Conservation (phyloP, 2,329 filamentous ascomycete genomes). For the Penicillium sp. region DNA sequence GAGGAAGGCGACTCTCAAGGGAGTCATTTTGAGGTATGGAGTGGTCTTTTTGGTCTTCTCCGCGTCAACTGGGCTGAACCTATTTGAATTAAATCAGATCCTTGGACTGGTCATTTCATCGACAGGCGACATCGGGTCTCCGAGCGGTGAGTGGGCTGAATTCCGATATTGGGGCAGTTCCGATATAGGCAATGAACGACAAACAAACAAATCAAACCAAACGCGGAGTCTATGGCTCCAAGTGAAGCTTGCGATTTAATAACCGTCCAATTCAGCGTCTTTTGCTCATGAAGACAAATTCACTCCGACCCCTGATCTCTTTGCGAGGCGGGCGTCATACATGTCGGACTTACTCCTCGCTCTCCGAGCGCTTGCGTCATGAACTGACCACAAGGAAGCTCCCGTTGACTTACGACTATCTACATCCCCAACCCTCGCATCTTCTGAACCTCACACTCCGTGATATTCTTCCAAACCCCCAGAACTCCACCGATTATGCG, state of each 20-base stretch:
- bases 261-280: not conserved
- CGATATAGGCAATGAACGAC: constrained; percentile 3
- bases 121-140: constrained; percentile 7
- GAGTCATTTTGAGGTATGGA: constrained; percentile 21
- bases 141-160: constrained; percentile 20
- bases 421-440: constrained; percentile 62
- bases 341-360: constrained; percentile 32
- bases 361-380: constrained; percentile 41
- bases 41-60: not conserved
- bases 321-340: constrained; percentile 1
- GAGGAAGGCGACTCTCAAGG: constrained; percentile 54
- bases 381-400: constrained; percentile 52
- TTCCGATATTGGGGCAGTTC: not conserved
- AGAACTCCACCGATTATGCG: constrained; percentile 25
- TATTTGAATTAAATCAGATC: not conserved
- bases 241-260: constrained; percentile 8
- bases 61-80: not conserved
- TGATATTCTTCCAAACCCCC: constrained; percentile 51
- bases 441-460: constrained; percentile 64
- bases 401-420: constrained; percentile 54
- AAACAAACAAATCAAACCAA: constrained; percentile 30
- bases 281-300: constrained; percentile 7
- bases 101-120: not conserved
- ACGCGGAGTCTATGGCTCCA: not conserved
- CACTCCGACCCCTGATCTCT: constrained; percentile 10